Percentiles rank a stretch among this genome's conserved stretches.
Conservation (phyloP, 768 basidiomycete genomes). For the Erythrobasidium yunnanense region DNA sequence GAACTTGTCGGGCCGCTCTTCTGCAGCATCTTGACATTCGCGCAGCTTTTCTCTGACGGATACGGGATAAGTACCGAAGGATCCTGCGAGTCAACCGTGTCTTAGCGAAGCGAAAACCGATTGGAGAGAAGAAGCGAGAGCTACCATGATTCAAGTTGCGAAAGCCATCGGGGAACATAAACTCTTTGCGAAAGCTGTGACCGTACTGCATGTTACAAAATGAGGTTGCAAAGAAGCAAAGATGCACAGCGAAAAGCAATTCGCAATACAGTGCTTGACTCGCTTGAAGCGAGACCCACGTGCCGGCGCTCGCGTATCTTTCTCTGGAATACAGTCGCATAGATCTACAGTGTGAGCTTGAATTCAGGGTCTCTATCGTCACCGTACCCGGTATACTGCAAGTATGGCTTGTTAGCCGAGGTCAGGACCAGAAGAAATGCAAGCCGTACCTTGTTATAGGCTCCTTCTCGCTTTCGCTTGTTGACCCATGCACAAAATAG, state of each 20-base stretch:
- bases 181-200: not conserved
- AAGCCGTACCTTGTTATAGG: conserved; percentile 13
- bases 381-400: conserved; percentile 11
- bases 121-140: no score
- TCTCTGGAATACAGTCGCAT: no score
- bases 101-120: no score
- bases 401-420: not conserved
- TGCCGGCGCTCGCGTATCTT: no score
- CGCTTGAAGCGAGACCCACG: no score
- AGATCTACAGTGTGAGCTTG: conserved; percentile 10
- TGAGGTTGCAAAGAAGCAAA: not conserved
- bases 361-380: conserved; percentile 15
- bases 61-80: not conserved
- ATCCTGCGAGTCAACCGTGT: no score
- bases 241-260: no score
- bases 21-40: not conserved
- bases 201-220: not conserved
- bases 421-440: not conserved
- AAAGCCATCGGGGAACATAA: not conserved
- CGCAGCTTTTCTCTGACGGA: not conserved
- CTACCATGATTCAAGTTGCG: not conserved
- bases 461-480: conserved; percentile 17
- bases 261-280: no score
- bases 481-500: conserved; percentile 12
- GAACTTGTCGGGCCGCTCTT: not conserved